Conservation (phyloP, 2,329 filamentous ascomycete species). For the Claviceps sp. region DNA sequence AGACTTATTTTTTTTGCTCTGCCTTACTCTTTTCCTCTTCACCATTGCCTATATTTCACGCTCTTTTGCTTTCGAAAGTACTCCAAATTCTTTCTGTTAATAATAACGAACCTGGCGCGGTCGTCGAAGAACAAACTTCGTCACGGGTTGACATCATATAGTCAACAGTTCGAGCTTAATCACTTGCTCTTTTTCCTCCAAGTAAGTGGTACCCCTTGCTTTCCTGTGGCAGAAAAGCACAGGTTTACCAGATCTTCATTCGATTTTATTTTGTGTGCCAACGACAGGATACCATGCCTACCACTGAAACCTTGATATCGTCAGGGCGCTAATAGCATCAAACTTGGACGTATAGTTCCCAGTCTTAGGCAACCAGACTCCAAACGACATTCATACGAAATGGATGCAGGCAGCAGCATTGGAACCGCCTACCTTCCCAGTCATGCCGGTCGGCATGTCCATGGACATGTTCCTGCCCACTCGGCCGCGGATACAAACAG, state of each 20-base stretch:
- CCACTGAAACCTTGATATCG: neutral
- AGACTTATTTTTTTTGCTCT: too few species aligned
- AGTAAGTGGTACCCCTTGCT: neutral
- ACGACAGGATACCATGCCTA: neutral
- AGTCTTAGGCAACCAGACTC: conserved; percentile 21
- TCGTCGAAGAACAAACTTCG: neutral
- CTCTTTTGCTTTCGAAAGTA: too few species aligned
- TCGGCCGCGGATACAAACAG: conserved; percentile 17
- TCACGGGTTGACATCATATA: conserved; percentile 2
- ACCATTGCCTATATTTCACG: too few species aligned
- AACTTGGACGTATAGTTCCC: conserved; percentile 10
- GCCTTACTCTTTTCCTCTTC: too few species aligned
- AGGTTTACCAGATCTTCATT: neutral
- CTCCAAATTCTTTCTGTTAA: too few species aligned
- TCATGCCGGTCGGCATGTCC: conserved; percentile 16
- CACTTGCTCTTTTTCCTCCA: conserved; percentile 18
- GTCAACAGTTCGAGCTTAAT: conserved; percentile 16
- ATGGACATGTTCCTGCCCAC: conserved; percentile 17
- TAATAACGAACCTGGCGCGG: neutral
- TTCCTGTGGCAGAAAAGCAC: neutral
- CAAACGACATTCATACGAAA: conserved; percentile 12
- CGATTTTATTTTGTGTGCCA: neutral
- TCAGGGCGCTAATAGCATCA: neutral
- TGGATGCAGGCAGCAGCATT: conserved; percentile 22
- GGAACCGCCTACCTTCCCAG: conserved; percentile 18